Conservation (phyloP, 1,139 yeast species). For the Lodderomyces parapsilosis region DNA sequence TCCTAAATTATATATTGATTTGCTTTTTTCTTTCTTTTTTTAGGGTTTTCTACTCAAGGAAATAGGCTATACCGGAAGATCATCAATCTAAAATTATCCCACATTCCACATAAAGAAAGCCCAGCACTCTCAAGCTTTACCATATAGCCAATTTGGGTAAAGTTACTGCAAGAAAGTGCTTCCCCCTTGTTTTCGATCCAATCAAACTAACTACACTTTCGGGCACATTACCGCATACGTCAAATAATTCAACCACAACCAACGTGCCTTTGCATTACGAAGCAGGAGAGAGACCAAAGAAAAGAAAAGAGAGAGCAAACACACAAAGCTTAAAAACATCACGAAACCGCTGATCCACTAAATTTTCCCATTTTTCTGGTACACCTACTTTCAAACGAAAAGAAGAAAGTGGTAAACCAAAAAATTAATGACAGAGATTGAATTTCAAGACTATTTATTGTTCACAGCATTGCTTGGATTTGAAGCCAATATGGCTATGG, state of each 20-base stretch:
- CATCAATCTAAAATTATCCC: no score
- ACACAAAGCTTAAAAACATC: not conserved
- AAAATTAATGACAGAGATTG: conserved; percentile 2
- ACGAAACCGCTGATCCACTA: not conserved
- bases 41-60: no score
- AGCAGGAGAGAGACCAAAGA: not conserved
- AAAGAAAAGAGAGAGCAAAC: not conserved
- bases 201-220: not conserved
- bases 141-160: no score
- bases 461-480: conserved; percentile 3
- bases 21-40: no score
- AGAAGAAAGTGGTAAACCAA: not conserved
- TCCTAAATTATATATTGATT: no score
- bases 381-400: no score
- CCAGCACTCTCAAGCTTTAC: no score
- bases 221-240: not conserved
- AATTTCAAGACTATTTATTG: conserved; percentile 12
- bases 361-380: not conserved
- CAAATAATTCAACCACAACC: not conserved
- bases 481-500: not conserved
- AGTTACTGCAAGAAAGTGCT: no score
- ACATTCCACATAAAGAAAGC: no score
- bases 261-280: not conserved
- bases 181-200: no score
- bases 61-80: no score